phyloP scores from a whole-genome alignment of 345 rosid genomes.

The Abelmoschus esculentus region DNA sequence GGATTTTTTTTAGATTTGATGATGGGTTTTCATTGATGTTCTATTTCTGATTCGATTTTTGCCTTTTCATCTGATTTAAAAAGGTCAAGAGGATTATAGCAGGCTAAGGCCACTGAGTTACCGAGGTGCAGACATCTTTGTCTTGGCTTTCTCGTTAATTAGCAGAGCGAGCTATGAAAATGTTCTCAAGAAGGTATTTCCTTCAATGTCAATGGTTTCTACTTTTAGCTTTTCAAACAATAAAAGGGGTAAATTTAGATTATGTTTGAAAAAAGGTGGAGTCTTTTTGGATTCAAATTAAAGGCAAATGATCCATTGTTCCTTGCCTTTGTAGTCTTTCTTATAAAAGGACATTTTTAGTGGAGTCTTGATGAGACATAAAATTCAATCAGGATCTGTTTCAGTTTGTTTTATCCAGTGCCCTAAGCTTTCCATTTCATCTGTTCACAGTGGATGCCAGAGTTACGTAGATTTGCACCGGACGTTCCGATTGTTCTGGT shows the following conservation, averaged over 20 bases:
- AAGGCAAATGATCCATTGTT: constrained; percentile 10
- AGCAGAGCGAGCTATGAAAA: constrained; percentile 97
- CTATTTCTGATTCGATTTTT: constrained; percentile 2
- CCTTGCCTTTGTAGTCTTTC: constrained; percentile 9
- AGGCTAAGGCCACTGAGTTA: constrained; percentile 74
- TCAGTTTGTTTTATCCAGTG: not conserved
- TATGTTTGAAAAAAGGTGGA: constrained; percentile 12
- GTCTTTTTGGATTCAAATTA: constrained; percentile 10
- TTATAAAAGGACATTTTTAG: not conserved
- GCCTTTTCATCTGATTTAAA: constrained; percentile 9
- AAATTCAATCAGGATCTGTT: not conserved
- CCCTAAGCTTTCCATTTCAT: constrained; percentile 11
- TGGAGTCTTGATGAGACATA: no score
- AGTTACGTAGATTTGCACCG: constrained; percentile 38
- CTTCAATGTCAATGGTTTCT: constrained; percentile 1
- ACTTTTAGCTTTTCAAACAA: not conserved
- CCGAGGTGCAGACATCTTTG: constrained; percentile 92
- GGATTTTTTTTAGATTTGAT: constrained; percentile 30
- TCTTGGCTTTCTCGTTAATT: constrained; percentile 76
- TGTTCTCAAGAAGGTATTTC: constrained; percentile 84
- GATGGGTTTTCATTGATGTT: constrained; percentile 17
- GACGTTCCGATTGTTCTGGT: constrained; percentile 73
- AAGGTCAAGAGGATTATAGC: constrained; percentile 98
- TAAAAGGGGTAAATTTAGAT: not conserved
- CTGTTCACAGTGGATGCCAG: constrained; percentile 89